Evolutionary conservation across 2,329 filamentous ascomycete species (phyloP).

Genomic region (Aspergillus transmontanensis): DNA sequence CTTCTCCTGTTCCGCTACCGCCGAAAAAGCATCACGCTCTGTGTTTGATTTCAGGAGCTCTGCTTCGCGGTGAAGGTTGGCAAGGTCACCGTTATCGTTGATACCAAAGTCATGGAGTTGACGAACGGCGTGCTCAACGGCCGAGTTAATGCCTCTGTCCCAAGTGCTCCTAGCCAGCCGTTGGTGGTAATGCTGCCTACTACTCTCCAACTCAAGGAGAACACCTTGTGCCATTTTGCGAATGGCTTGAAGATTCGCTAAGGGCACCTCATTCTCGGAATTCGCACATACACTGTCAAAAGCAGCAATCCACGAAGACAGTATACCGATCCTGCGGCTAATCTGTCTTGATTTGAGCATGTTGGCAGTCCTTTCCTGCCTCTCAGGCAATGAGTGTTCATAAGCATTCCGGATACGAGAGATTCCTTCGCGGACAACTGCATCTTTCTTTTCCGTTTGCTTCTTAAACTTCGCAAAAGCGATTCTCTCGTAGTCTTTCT

Average conservation of each 20-base stretch:
- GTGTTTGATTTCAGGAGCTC: conserved; percentile 84
- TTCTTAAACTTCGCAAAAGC: conserved; percentile 91
- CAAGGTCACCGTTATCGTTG: conserved; percentile 67
- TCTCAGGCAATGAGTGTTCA: conserved; percentile 75
- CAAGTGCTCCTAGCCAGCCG: conserved; percentile 78
- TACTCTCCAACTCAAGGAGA: conserved; percentile 83
- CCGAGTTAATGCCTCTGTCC: conserved; percentile 85
- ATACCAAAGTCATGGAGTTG: conserved; percentile 74
- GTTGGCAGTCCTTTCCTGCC: conserved; percentile 74
- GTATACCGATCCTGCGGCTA: conserved; percentile 78
- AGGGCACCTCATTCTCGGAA: conserved; percentile 66
- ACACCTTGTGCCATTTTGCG: conserved; percentile 89
- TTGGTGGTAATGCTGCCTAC: conserved; percentile 87
- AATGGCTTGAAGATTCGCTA: conserved; percentile 71
- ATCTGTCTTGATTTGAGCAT: conserved; percentile 83
- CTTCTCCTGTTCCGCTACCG: conserved; percentile 83
- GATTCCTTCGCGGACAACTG: conserved; percentile 74
- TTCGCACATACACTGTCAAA: conserved; percentile 82
- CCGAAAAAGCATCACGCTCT: conserved; percentile 74
- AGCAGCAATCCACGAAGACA: conserved; percentile 91
- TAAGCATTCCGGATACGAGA: conserved; percentile 79
- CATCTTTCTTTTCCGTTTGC: conserved; percentile 81
- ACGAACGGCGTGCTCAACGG: conserved; percentile 79
- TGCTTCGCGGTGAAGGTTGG: conserved; percentile 75
- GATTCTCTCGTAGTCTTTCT: conserved; percentile 80